Base-by-base conservation (phyloP, 192 early-diverging fungal genomes). In the Coemansia sp. region DNA sequence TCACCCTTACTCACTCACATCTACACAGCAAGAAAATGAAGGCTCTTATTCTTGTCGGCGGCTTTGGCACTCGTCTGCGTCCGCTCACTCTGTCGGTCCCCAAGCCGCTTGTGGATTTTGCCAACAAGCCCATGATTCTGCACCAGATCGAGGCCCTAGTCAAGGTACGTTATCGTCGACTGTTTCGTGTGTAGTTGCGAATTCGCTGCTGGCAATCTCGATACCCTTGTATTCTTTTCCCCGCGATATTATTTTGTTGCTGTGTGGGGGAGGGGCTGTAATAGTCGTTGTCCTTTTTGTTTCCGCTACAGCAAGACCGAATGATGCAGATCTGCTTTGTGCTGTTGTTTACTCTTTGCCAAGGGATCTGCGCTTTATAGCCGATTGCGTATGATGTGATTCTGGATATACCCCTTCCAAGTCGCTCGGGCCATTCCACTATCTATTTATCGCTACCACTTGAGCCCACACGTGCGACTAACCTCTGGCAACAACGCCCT, bases 71-170 rank as follows among this genome's bases (percentile, higher is more conserved):
- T 53, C 93, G 98, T 77, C 90, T 99, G 73, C 90, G 98, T 38
- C 98, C 98, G 45, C 87, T 99, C 59, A 99, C 98, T 16, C 86
- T 99, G 62, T 91, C 96, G 47, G 85, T 95, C 45, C 98, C 98
- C 64, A 99, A 99, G 85, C 98, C 98, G 50, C 87, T 99, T 53
- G 96, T 99, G n/a, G 96, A 99, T 84, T 99, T 99, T 84, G 94
- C 93, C 39, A 99, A 99, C 88, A 92, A 88, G 80, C 96, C 94
- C 63, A 98, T 99, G 93, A 97, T 99, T 83, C 86, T 96, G 64
- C 98, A 99, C 82, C 98, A 99, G 85, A 98, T 99, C 69, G 96
- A 97, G 76, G 95, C 91, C 5, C 86, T 99, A 9, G 94, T 91
- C 50, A 91, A 97, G 93, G 96, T 97, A 84, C 61, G 82, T 27